phyloP scores from a whole-genome alignment of 345 rosid species.

The Rubroshorea leprosula region DNA sequence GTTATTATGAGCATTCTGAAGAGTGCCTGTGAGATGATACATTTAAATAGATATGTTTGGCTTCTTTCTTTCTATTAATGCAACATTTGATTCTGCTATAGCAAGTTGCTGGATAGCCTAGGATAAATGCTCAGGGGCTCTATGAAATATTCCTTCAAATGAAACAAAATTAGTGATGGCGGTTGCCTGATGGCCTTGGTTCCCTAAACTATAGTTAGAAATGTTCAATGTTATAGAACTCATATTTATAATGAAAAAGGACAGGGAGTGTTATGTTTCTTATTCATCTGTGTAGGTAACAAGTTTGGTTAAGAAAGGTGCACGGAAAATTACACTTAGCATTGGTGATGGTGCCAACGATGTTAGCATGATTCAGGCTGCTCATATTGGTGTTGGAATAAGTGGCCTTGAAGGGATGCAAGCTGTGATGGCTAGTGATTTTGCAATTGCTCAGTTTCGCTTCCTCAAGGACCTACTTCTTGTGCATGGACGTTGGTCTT shows the following conservation, averaged over 20 bases:
- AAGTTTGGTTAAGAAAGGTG: slow-evolving; percentile 92
- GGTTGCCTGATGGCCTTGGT: too few species aligned
- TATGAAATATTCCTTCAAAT: too few species aligned
- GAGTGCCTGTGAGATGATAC: neutral
- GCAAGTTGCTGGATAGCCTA: too few species aligned
- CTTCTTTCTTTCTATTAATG: too few species aligned
- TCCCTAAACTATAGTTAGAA: too few species aligned
- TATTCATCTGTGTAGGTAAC: slow-evolving; percentile 61
- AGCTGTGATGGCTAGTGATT: slow-evolving; percentile 99
- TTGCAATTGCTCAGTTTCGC: slow-evolving; percentile 97
- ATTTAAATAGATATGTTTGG: neutral
- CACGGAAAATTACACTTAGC: slow-evolving; percentile 89
- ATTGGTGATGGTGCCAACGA: slow-evolving; percentile 99
- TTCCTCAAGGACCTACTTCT: slow-evolving; percentile 92
- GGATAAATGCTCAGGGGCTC: too few species aligned
- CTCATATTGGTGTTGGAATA: slow-evolving; percentile 98
- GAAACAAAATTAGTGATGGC: too few species aligned
- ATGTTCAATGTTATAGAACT: too few species aligned
- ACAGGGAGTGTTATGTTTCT: too few species aligned
- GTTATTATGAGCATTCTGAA: neutral
- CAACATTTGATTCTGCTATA: too few species aligned
- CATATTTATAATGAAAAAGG: neutral
- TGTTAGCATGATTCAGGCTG: slow-evolving; percentile 99
- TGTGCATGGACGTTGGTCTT: slow-evolving; percentile 99
- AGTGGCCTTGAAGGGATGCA: slow-evolving; percentile 99